phyloP scores from a whole-genome alignment of 768 basidiomycete species.

The Auriculariales sp. region DNA sequence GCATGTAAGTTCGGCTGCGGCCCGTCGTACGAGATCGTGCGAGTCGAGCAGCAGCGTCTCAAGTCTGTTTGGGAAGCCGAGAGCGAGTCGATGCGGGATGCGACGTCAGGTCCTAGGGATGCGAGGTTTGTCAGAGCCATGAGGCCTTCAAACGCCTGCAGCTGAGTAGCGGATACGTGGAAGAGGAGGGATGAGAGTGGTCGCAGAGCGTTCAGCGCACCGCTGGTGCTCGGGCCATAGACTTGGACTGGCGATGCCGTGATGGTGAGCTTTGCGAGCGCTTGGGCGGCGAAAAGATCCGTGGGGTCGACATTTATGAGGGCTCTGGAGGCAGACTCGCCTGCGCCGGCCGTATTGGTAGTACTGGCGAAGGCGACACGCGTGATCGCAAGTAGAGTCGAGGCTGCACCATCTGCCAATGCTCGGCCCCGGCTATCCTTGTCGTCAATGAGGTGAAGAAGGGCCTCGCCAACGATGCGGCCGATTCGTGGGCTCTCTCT shows the following conservation, averaged over 20 bases:
- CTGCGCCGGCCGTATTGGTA: conserved; percentile 1
- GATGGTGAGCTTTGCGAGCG: conserved; percentile 83
- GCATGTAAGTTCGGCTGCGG: conserved; percentile 82
- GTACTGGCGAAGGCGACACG: conserved; percentile 19
- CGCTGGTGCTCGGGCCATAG: conserved; percentile 72
- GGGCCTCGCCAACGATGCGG: conserved; percentile 38
- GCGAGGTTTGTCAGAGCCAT: conserved; percentile 97
- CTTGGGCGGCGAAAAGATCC: conserved; percentile 61
- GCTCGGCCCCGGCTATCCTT: conserved; percentile 64
- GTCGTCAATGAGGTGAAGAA: conserved; percentile 63
- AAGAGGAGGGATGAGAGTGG: conserved; percentile 65
- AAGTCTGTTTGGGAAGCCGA: conserved; percentile 42
- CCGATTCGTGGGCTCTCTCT: conserved; percentile 54
- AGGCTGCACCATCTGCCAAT: conserved; percentile 65
- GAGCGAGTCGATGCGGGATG: conserved; percentile 42
- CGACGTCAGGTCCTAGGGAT: conserved; percentile 52
- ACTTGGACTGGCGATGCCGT: conserved; percentile 83
- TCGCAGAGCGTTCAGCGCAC: conserved; percentile 67
- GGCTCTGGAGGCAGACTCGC: conserved; percentile 18
- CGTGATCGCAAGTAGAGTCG: conserved; percentile 44
- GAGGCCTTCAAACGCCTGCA: conserved; percentile 83
- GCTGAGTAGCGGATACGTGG: conserved; percentile 47
- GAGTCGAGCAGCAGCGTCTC: conserved; percentile 73
- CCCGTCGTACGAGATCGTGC: conserved; percentile 67
- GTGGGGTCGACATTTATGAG: conserved; percentile 22